Evolutionary conservation across 352 stramenopile genomes (phyloP).

Genomic region (Peronospora farinosa): DNA sequence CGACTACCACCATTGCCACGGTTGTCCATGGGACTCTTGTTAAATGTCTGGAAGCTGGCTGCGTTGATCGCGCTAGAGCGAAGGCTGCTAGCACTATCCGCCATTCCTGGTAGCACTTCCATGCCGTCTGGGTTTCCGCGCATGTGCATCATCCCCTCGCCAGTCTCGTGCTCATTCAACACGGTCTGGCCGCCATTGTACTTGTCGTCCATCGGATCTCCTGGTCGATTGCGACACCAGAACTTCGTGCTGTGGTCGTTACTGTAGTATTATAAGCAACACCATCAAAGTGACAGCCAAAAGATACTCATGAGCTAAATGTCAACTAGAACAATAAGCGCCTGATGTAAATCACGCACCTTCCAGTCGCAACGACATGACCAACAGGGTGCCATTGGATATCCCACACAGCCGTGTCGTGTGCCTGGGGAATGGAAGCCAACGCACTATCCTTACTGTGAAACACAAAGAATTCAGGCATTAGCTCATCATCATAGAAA

Average conservation of each 20-base stretch:
- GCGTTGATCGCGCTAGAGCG: constrained; percentile 64
- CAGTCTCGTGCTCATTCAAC: constrained; percentile 58
- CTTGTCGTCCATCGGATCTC: constrained; percentile 86
- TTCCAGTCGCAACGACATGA: constrained; percentile 93
- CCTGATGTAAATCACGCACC: constrained; percentile 22
- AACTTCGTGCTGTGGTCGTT: constrained; percentile 98
- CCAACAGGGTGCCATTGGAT: constrained; percentile 96
- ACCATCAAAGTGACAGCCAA: constrained; percentile 1
- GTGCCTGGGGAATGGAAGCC: constrained; percentile 85
- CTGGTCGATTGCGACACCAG: constrained; percentile 93
- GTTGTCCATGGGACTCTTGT: constrained; percentile 31
- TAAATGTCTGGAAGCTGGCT: constrained; percentile 66
- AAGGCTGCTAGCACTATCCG: constrained; percentile 45
- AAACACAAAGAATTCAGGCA: constrained; percentile 10
- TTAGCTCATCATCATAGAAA: neutral
- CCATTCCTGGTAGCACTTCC: constrained; percentile 66
- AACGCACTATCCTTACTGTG: constrained; percentile 75
- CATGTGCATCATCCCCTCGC: constrained; percentile 28
- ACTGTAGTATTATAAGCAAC: constrained; percentile 20
- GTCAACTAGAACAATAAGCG: neutral
- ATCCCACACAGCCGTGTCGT: constrained; percentile 97
- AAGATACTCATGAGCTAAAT: constrained; percentile 5
- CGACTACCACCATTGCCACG: constrained; percentile 27
- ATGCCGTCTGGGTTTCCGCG: constrained; percentile 24
- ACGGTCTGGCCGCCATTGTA: constrained; percentile 77